A percentile compares a stretch with the other conserved stretches of the same genome.
Conservation (phyloP, 2,329 filamentous ascomycete genomes). For the Fusarium hainanense region DNA sequence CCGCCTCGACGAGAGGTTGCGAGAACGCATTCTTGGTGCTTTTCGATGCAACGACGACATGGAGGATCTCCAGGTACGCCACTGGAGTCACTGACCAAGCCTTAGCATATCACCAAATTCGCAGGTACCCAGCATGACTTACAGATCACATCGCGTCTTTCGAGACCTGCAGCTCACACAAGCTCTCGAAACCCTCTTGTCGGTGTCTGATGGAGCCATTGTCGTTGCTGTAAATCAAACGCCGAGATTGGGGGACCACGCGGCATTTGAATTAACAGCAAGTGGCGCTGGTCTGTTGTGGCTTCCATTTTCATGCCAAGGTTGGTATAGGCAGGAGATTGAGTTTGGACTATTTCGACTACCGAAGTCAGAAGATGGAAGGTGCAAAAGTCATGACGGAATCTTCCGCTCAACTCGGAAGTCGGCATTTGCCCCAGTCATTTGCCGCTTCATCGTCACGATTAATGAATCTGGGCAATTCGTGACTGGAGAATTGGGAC, state of each 20-base stretch:
- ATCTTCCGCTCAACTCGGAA: neutral
- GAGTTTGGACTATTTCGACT: neutral
- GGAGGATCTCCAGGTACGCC: constrained; percentile 52
- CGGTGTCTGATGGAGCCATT: constrained; percentile 13
- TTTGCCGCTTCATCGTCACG: neutral
- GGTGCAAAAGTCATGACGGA: neutral
- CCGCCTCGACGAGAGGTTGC: constrained; percentile 56
- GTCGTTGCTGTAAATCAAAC: constrained; percentile 7
- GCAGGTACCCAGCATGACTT: neutral
- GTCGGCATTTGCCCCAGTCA: neutral
- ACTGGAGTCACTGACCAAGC: constrained; percentile 45
- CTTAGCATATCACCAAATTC: neutral
- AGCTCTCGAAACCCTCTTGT: constrained; percentile 36
- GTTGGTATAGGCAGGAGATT: neutral
- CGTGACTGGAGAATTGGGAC: neutral
- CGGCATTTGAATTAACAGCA: constrained; percentile 18
- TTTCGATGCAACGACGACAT: constrained; percentile 54
- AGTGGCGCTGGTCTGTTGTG: neutral
- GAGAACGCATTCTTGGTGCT: constrained; percentile 53
- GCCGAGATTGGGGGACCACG: constrained; percentile 15
- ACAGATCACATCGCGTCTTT: constrained; percentile 39
- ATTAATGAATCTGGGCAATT: neutral
- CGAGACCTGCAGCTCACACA: constrained; percentile 34
- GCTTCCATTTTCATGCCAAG: neutral
- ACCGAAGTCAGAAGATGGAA: neutral